Base-by-base conservation (phyloP, 495 filamentous ascomycete genomes). In the Annulohypoxylon bovei region DNA sequence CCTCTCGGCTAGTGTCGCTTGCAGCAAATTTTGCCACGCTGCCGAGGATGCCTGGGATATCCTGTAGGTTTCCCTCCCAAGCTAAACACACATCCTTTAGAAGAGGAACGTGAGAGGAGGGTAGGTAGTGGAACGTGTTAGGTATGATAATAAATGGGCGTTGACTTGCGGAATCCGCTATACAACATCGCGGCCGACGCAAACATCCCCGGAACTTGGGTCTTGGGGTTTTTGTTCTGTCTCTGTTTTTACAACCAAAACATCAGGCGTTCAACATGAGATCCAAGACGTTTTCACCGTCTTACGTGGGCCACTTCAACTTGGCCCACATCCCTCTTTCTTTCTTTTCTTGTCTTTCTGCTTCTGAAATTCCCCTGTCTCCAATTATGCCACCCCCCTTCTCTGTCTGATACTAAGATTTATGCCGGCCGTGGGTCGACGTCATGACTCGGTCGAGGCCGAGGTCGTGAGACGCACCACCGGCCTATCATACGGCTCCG, bases 1-100 rank as follows among this genome's bases (percentile, higher is more conserved):
- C 80, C 85, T 99, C 47, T 96, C 92, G 75, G 95, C 95, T 49
- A 97, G 93, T 83, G 95, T 99, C 30, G 95, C 95, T 33, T 99
- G 95, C 84, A 96, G 94, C 84, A 98, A 98, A 81, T 98, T 99
- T 84, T 98, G 95, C 82, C 95, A 99, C 80, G 95, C 95, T 47
- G 95, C 94, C 28, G 95, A 99, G 80, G 95, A 99, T 77, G 89
- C 90, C 40, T 99, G 95, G 95, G 89, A 93, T 72, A 93, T 99
- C 69, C 87, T 97, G 72, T 99, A 87, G 81, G 40, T 9, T 46
- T 8, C 9, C 16, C 37, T 28, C 47, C 66, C 22, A 56, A 40
- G 52, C 39, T 59, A 37, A 63, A 46, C 33, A 5, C 33, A 5
- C 32, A 18, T 42, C 50, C 40, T 50, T 63, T 20, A 56, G 32